Evolutionary conservation across 129 eudicot species (phyloP).

Genomic region (Pseudognaphalium luteoalbum): DNA sequence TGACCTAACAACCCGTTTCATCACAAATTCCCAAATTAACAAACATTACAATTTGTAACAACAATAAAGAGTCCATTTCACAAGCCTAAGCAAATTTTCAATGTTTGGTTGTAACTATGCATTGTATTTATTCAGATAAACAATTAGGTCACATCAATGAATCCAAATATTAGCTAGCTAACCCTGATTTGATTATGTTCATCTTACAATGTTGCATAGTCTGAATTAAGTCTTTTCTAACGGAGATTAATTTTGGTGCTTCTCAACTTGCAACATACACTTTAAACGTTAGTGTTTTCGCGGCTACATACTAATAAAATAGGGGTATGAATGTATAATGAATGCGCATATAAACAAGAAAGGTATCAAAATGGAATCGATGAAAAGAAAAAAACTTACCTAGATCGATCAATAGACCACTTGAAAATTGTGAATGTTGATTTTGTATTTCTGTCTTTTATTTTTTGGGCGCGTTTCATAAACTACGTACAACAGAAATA

Average conservation of each 20-base stretch:
- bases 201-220: not conserved
- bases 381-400: not conserved
- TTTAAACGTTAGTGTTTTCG: not conserved
- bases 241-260: not conserved
- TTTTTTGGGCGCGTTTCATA: no score
- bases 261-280: no score
- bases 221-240: no score
- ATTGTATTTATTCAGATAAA: no score
- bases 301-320: not conserved
- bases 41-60: no score
- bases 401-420: not conserved
- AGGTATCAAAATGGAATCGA: not conserved
- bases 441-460: no score
- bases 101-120: not conserved
- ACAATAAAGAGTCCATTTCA: no score
- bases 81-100: not conserved
- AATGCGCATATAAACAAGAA: no score
- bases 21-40: not conserved
- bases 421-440: not conserved
- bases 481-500: no score
- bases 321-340: not conserved
- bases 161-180: not conserved
- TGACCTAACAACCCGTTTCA: not conserved
- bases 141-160: not conserved
- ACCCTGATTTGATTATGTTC: not conserved